A percentile compares a stretch with the other conserved stretches of the same genome.
Evolutionary conservation across 176 grass and related monocot species (phyloP).

Genomic region (Alloteropsis semialata): DNA sequence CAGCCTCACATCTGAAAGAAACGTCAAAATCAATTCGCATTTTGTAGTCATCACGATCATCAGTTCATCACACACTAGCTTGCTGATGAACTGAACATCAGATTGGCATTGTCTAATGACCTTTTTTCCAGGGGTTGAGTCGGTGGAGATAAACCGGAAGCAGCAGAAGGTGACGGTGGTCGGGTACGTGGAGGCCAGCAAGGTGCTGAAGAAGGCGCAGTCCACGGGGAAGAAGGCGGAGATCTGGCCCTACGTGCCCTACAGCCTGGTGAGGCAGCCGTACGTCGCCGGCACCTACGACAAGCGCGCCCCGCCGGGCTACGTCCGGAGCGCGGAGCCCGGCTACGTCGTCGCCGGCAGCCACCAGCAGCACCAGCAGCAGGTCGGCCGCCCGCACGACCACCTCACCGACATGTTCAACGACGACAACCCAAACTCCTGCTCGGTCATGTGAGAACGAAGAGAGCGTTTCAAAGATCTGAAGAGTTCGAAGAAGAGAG

Average conservation of each 20-base stretch:
- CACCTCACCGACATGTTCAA: constrained; percentile 61
- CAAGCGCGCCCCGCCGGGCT: constrained; percentile 61
- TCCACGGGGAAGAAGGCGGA: constrained; percentile 60
- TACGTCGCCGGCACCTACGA: constrained; percentile 53
- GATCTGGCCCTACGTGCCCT: constrained; percentile 67
- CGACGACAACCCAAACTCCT: constrained; percentile 59
- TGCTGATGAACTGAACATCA: background rate
- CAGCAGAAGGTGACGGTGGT: constrained; percentile 62
- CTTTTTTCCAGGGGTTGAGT: constrained; percentile 45
- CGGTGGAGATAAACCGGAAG: constrained; percentile 62
- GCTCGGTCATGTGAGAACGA: constrained; percentile 28
- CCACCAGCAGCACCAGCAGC: background rate
- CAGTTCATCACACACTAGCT: background rate
- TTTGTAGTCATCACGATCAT: too few species aligned
- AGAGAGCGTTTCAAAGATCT: too few species aligned
- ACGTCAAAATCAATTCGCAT: background rate
- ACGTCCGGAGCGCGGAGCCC: constrained; percentile 49
- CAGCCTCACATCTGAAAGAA: background rate
- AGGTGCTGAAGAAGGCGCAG: constrained; percentile 56
- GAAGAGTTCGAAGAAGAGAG: too few species aligned
- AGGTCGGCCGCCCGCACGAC: constrained; percentile 25
- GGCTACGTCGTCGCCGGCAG: background rate
- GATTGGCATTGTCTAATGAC: background rate
- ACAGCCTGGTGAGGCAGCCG: constrained; percentile 49
- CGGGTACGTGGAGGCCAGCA: constrained; percentile 51